A percentile compares a stretch with the other conserved stretches of the same genome.
phyloP scores from a whole-genome alignment of 805 yeast genomes.

The Hanseniaspora clermontiae region DNA sequence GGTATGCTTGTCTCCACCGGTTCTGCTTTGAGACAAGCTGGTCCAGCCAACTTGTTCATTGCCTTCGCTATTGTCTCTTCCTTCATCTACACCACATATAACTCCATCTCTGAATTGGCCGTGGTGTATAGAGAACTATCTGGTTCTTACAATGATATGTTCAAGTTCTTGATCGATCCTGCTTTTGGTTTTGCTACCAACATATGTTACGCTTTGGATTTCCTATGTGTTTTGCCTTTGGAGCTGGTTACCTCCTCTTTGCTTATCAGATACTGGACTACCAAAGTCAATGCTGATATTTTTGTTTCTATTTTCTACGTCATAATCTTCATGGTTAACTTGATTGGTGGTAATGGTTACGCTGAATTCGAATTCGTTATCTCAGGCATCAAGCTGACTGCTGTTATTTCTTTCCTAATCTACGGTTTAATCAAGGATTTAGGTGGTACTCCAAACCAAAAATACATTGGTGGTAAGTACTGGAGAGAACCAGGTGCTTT shows the following conservation, averaged over 20 bases:
- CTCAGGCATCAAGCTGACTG: constrained; percentile 44
- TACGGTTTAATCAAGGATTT: constrained; percentile 43
- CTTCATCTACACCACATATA: constrained; percentile 48
- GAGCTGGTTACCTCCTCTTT: constrained; percentile 54
- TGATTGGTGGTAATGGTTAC: constrained; percentile 45
- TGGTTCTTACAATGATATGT: constrained; percentile 49
- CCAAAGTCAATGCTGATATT: constrained; percentile 39
- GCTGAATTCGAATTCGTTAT: constrained; percentile 59
- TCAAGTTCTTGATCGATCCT: constrained; percentile 51
- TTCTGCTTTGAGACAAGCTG: constrained; percentile 42
- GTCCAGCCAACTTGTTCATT: constrained; percentile 50
- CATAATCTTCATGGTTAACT: constrained; percentile 35
- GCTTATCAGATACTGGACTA: constrained; percentile 43
- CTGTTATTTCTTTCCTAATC: constrained; percentile 48
- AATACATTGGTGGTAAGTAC: constrained; percentile 39
- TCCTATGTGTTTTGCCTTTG: constrained; percentile 51
- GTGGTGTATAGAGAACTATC: constrained; percentile 47
- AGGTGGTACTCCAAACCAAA: constrained; percentile 43
- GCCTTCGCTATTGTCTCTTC: constrained; percentile 50
- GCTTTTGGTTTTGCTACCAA: constrained; percentile 62
- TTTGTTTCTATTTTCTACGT: constrained; percentile 46
- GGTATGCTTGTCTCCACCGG: constrained; percentile 65
- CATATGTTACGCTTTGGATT: constrained; percentile 57
- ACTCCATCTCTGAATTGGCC: constrained; percentile 56
- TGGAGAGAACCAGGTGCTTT: constrained; percentile 47